Evolutionary conservation across 371 early-diverging fungal genomes (phyloP).

Genomic region (Syncephalastrum sp.): DNA sequence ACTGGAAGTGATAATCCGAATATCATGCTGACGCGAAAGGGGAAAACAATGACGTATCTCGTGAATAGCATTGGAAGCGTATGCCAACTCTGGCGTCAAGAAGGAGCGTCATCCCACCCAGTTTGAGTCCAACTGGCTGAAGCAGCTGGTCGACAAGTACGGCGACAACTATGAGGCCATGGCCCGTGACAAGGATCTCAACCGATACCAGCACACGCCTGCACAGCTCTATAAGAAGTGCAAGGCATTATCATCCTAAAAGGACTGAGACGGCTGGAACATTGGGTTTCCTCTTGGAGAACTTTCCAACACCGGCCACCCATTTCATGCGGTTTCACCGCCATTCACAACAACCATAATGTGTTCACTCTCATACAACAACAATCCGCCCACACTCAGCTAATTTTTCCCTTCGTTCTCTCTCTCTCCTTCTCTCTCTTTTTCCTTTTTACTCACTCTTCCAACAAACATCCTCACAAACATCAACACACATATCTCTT

Average conservation of each 20-base stretch:
- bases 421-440: too few species aligned
- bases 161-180: conserved; percentile 84
- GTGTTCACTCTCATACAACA: too few species aligned
- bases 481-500: conserved; percentile 4
- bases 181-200: conserved; percentile 85
- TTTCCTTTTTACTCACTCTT: too few species aligned
- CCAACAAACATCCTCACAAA: too few species aligned
- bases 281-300: too few species aligned
- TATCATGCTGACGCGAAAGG: conserved; percentile 4
- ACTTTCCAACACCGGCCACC: too few species aligned
- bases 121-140: conserved; percentile 65
- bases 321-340: too few species aligned
- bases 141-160: conserved; percentile 71
- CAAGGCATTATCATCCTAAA: conserved; percentile 20
- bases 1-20: background rate
- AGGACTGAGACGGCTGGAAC: background rate
- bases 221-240: conserved; percentile 76
- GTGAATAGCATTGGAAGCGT: conserved; percentile 49
- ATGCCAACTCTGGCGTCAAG: conserved; percentile 54
- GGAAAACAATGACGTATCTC: conserved; percentile 6
- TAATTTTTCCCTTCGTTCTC: too few species aligned
- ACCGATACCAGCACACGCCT: conserved; percentile 77
- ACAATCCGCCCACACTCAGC: too few species aligned
- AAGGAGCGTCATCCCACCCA: conserved; percentile 60
- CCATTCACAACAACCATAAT: conserved; percentile 3